A percentile compares a stretch with the other conserved stretches of the same genome.
phyloP scores from a whole-genome alignment of 176 grass and related monocot genomes.

The Aechmea fasciata region DNA sequence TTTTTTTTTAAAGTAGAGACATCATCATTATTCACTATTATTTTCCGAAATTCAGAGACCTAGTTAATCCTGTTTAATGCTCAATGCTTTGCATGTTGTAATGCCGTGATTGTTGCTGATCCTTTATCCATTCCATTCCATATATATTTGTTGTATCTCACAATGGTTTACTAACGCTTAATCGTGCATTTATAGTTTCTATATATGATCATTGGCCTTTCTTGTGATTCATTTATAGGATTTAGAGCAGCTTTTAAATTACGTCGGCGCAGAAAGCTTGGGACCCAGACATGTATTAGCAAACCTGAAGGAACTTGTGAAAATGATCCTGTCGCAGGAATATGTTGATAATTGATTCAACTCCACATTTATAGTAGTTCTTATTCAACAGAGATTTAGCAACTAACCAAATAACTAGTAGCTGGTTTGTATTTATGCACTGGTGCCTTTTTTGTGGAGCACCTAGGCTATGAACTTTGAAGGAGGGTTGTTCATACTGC shows the following conservation, averaged over 20 bases:
- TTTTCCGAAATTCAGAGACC: no score
- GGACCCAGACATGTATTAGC: constrained; percentile 84
- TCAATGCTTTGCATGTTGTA: no score
- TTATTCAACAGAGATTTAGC: background rate
- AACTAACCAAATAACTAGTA: background rate
- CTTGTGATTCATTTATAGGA: constrained; percentile 28
- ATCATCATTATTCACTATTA: no score
- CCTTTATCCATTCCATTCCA: background rate
- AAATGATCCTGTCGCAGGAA: constrained; percentile 55
- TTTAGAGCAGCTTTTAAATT: constrained; percentile 85
- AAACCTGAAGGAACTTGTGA: constrained; percentile 84
- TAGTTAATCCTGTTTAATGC: no score
- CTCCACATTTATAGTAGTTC: background rate
- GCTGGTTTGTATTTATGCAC: background rate
- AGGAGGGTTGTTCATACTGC: no score
- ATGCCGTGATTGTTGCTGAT: background rate
- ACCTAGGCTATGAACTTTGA: no score
- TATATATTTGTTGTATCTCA: background rate
- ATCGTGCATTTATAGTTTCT: background rate
- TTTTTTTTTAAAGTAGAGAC: no score
- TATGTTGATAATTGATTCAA: constrained; percentile 43
- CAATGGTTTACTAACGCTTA: background rate
- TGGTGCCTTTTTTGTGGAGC: background rate
- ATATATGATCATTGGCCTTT: background rate
- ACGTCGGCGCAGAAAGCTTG: constrained; percentile 72